phyloP scores from a whole-genome alignment of 2,329 filamentous ascomycete species.

The Orbilia ellipsospora region DNA sequence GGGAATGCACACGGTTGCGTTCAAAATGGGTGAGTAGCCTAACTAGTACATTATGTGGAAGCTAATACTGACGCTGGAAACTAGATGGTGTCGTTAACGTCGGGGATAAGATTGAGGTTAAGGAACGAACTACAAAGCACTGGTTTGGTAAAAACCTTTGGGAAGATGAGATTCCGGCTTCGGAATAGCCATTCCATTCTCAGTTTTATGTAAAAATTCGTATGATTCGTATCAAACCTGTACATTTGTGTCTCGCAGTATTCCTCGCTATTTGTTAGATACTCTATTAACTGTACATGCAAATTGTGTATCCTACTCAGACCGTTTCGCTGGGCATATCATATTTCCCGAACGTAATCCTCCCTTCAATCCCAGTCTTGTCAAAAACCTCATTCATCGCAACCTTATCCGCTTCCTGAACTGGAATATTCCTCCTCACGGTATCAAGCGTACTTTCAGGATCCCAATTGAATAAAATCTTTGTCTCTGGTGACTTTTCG shows the following conservation, averaged over 20 bases:
- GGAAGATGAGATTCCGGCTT: slow-evolving; percentile 26
- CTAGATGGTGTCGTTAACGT: slow-evolving; percentile 34
- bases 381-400: slow-evolving; percentile 41
- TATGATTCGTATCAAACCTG: not conserved
- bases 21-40: slow-evolving; percentile 23
- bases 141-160: slow-evolving; percentile 47
- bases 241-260: not conserved
- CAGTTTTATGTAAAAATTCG: not conserved
- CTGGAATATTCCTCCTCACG: slow-evolving; percentile 44
- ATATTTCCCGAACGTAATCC: slow-evolving; percentile 44
- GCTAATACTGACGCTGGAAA: not conserved
- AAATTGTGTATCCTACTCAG: too few species aligned
- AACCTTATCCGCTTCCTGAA: slow-evolving; percentile 35
- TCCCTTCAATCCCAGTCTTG: slow-evolving; percentile 44
- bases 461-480: slow-evolving; percentile 53
- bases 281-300: too few species aligned
- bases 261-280: not conserved
- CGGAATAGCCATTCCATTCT: not conserved
- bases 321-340: slow-evolving; percentile 28
- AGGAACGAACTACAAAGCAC: slow-evolving; percentile 33
- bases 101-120: slow-evolving; percentile 34
- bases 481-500: slow-evolving; percentile 43
- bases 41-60: not conserved
- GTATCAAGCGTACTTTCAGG: slow-evolving; percentile 51
- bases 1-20: slow-evolving; percentile 53